These are phyloP conservation scores for Paxillus ammoniavirescens DNA, from an alignment of 768 basidiomycete genomes.

Conservation along the genomic window DNA sequence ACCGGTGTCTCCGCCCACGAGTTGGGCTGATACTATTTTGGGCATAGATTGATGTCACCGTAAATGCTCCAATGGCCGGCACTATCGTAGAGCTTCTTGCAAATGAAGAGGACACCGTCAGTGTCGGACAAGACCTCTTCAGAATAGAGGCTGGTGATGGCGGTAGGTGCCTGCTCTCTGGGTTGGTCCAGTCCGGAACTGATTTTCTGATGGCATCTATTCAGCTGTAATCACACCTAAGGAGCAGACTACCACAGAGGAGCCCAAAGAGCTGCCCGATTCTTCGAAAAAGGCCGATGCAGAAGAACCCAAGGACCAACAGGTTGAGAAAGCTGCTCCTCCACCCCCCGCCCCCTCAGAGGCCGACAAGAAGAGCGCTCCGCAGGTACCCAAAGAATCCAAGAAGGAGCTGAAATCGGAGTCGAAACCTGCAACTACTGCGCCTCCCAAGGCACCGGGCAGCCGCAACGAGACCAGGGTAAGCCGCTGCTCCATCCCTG, in stretches of 20 bases:
- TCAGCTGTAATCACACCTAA: conserved; percentile 32
- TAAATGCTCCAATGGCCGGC: conserved; percentile 88
- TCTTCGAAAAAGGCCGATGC: conserved; percentile 38
- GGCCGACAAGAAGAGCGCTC: conserved; percentile 24
- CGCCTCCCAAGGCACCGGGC: conserved; percentile 40
- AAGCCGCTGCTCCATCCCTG: conserved; percentile 19
- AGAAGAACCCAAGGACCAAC: conserved; percentile 46
- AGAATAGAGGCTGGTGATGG: conserved; percentile 81
- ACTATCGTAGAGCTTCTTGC: conserved; percentile 85
- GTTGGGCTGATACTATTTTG: conserved; percentile 2
- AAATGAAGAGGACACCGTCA: conserved; percentile 90
- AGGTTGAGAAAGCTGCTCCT: conserved; percentile 45
- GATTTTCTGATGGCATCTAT: not conserved
- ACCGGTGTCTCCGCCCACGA: not conserved
- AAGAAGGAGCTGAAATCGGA: conserved; percentile 34
- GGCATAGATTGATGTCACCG: conserved; percentile 89
- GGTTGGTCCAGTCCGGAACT: not conserved
- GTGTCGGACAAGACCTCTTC: conserved; percentile 93
- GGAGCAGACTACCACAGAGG: conserved; percentile 23
- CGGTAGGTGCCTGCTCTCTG: conserved; percentile 33
- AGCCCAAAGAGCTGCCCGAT: conserved; percentile 20
- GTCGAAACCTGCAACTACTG: conserved; percentile 28
- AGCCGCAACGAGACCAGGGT: conserved; percentile 85
- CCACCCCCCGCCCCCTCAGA: conserved; percentile 43
- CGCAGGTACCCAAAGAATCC: conserved; percentile 30